Conservation (phyloP, 805 yeast species). For the Kluyveromyces nonfermentans region DNA sequence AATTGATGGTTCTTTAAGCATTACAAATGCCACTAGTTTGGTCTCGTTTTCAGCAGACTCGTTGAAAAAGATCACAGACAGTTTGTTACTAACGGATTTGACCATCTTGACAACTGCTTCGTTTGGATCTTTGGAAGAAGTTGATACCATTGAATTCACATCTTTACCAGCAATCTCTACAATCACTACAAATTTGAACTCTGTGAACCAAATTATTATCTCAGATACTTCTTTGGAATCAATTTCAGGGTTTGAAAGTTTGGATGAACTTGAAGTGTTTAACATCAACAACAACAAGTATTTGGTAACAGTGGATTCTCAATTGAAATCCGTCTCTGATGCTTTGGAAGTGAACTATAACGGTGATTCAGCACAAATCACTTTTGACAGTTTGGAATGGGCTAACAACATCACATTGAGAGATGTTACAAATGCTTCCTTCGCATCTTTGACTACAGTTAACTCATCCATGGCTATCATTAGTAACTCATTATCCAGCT, state of each 20-base stretch:
- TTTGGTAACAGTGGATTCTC: constrained; percentile 62
- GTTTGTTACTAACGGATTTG: constrained; percentile 50
- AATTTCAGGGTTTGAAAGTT: constrained; percentile 51
- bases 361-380: constrained; percentile 63
- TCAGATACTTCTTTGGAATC: constrained; percentile 66
- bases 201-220: constrained; percentile 59
- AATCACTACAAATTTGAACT: constrained; percentile 64
- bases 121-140: constrained; percentile 71
- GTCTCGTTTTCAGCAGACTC: constrained; percentile 66
- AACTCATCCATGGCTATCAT: constrained; percentile 78
- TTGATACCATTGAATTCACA: constrained; percentile 69
- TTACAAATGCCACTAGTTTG: constrained; percentile 58
- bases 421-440: constrained; percentile 64
- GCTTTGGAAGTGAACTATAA: constrained; percentile 75
- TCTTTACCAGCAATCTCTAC: constrained; percentile 77
- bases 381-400: constrained; percentile 62
- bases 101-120: constrained; percentile 59
- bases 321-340: constrained; percentile 64
- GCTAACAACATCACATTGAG: constrained; percentile 86
- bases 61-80: constrained; percentile 65
- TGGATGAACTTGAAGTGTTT: constrained; percentile 42
- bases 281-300: constrained; percentile 87
- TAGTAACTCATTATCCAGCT: constrained; percentile 52
- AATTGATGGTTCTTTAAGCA: constrained; percentile 65
- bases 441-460: constrained; percentile 57